Percentiles rank a stretch among this genome's conserved stretches.
Evolutionary conservation across 2,329 filamentous ascomycete species (phyloP).

Genomic region (Arthrobotrys sphaeroides): DNA sequence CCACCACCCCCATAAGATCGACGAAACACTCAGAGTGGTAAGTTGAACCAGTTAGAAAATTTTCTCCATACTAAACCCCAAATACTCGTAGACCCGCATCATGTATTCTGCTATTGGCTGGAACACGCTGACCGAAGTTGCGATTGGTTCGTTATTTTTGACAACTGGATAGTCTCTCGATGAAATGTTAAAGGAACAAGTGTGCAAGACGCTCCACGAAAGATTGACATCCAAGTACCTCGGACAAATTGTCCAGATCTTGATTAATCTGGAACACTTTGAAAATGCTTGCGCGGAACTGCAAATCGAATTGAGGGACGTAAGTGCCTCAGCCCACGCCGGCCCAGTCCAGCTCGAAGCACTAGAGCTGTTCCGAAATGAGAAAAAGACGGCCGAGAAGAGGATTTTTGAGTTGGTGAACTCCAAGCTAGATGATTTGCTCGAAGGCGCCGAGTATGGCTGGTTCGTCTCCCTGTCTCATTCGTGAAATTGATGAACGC

Average conservation of each 20-base stretch:
- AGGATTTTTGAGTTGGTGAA: slow-evolving; percentile 98
- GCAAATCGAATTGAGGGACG: slow-evolving; percentile 85
- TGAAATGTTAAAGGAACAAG: slow-evolving; percentile 88
- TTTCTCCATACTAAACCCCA: slow-evolving; percentile 34
- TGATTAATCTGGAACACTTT: slow-evolving; percentile 97
- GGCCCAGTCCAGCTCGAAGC: slow-evolving; percentile 82
- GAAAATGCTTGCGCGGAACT: slow-evolving; percentile 91
- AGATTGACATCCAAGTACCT: slow-evolving; percentile 90
- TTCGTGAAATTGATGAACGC: slow-evolving; percentile 48
- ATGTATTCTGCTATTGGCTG: slow-evolving; percentile 44
- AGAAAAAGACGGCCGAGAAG: slow-evolving; percentile 96
- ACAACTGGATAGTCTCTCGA: slow-evolving; percentile 75
- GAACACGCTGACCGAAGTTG: slow-evolving; percentile 28
- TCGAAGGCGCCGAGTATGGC: slow-evolving; percentile 97
- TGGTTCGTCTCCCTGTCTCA: slow-evolving; percentile 67
- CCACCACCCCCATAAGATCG: slow-evolving; percentile 86
- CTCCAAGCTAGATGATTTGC: slow-evolving; percentile 96
- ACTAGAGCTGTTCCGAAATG: slow-evolving; percentile 83
- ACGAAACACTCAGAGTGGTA: slow-evolving; percentile 75
- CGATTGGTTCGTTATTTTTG: slow-evolving; percentile 41
- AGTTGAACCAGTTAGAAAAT: slow-evolving; percentile 67
- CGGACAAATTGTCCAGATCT: slow-evolving; percentile 96
- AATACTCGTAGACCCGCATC: slow-evolving; percentile 28
- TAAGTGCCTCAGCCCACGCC: slow-evolving; percentile 71
- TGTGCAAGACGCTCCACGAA: slow-evolving; percentile 89